These are phyloP conservation scores for Populus pruinosa DNA, from an alignment of 345 rosid species.

Conservation along the genomic window DNA sequence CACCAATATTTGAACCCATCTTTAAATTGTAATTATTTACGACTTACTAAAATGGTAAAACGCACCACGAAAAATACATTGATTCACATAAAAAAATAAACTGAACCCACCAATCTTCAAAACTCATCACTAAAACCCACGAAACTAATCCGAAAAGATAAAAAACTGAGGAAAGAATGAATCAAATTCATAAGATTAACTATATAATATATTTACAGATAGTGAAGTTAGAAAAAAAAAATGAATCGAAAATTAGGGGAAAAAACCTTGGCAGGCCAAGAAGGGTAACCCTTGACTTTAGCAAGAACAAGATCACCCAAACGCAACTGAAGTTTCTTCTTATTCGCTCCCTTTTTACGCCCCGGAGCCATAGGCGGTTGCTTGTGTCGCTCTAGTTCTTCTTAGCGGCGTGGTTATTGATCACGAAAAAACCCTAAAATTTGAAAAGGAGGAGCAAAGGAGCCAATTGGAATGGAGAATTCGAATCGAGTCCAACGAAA, in stretches of 20 bases:
- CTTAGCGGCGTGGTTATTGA: background rate
- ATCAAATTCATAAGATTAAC: background rate
- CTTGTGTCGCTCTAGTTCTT: background rate
- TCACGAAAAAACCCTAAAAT: background rate
- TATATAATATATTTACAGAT: background rate
- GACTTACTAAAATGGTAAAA: background rate
- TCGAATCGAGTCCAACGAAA: background rate
- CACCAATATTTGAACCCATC: background rate
- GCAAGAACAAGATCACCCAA: slow-evolving; percentile 97
- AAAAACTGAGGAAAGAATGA: background rate
- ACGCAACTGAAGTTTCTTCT: slow-evolving; percentile 53
- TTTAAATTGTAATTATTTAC: background rate
- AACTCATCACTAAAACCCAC: background rate
- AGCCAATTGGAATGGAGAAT: slow-evolving; percentile 5
- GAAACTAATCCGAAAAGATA: background rate
- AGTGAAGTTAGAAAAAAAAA: background rate
- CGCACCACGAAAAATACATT: background rate
- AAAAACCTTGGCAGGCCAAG: slow-evolving; percentile 96
- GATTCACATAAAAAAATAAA: background rate
- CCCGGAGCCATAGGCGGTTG: slow-evolving; percentile 60
- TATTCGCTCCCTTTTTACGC: slow-evolving; percentile 75
- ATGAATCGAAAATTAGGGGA: background rate
- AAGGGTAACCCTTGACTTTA: slow-evolving; percentile 91
- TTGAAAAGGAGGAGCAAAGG: background rate
- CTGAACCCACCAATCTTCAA: background rate